A percentile compares a stretch with the other conserved stretches of the same genome.
These are phyloP conservation scores for Thielaviopsis cerberus DNA, from an alignment of 2,329 filamentous ascomycete species.

Conservation along the genomic window DNA sequence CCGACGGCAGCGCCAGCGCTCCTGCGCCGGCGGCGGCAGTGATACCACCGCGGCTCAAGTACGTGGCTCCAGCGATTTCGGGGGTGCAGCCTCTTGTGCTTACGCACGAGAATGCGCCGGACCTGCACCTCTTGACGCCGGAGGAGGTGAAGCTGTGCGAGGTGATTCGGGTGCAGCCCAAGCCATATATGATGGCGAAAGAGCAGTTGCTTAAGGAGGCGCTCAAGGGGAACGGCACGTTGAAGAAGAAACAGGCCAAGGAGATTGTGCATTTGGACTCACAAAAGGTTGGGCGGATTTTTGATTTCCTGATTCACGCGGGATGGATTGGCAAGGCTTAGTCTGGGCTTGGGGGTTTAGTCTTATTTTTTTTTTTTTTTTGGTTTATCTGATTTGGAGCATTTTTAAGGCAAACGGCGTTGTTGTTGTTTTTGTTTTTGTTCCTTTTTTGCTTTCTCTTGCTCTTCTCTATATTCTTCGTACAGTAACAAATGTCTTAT, in stretches of 20 bases:
- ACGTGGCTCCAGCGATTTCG: conserved; percentile 36
- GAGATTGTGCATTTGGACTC: conserved; percentile 71
- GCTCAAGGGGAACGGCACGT: conserved; percentile 63
- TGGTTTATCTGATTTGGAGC: not conserved
- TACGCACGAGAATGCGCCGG: conserved; percentile 57
- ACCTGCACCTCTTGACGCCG: conserved; percentile 66
- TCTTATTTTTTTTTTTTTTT: conserved; percentile 8
- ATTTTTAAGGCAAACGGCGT: not conserved
- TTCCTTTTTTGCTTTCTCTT: too few relatives aligned
- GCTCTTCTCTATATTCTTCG: not conserved
- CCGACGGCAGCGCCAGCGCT: conserved; percentile 17
- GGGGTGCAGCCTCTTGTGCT: conserved; percentile 47
- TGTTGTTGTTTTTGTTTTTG: too few relatives aligned
- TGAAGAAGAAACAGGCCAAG: conserved; percentile 88
- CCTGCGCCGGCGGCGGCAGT: conserved; percentile 21
- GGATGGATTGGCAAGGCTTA: conserved; percentile 82
- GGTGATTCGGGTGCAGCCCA: conserved; percentile 67
- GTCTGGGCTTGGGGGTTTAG: conserved; percentile 8
- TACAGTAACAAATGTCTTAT: too few relatives aligned
- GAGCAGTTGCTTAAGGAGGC: conserved; percentile 82
- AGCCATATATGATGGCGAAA: conserved; percentile 89
- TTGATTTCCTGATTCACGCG: conserved; percentile 83
- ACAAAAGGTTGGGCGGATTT: conserved; percentile 69
- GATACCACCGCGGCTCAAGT: conserved; percentile 27
- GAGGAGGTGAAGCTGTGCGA: conserved; percentile 80